A percentile compares a stretch with the other conserved stretches of the same genome.
Conservation (phyloP, 352 stramenopile species). For the Globisporangium camurandrum region DNA sequence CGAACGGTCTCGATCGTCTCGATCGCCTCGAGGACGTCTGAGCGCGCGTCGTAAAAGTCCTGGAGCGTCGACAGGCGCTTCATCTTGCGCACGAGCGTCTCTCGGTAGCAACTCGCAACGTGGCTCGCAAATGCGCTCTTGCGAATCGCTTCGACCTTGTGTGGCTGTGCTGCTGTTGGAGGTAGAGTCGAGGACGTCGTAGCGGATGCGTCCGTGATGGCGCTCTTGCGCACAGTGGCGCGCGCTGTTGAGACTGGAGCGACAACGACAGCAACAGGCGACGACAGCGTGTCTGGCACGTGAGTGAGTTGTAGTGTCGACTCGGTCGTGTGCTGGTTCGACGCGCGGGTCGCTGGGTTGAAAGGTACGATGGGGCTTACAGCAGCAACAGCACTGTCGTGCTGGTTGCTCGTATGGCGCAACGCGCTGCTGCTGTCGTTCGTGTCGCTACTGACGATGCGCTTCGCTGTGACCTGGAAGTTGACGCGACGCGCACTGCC, state of each 20-base stretch:
- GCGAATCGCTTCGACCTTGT: constrained; percentile 45
- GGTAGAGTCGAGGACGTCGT: constrained; percentile 15
- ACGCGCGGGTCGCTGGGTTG: no score
- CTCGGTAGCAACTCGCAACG: constrained; percentile 39
- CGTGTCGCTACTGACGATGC: constrained; percentile 19
- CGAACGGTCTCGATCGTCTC: constrained; percentile 18
- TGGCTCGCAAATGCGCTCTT: constrained; percentile 46
- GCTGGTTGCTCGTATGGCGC: constrained; percentile 15
- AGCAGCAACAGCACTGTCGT: background rate
- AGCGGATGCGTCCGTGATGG: constrained; percentile 31
- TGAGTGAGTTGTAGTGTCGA: no score
- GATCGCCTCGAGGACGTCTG: constrained; percentile 40
- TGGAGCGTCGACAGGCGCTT: constrained; percentile 39
- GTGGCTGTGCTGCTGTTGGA: constrained; percentile 2
- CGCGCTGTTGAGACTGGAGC: background rate
- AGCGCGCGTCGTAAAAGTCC: constrained; percentile 47
- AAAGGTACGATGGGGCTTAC: background rate
- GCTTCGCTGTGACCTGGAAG: constrained; percentile 29
- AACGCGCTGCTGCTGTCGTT: constrained; percentile 4
- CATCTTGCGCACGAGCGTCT: constrained; percentile 46
- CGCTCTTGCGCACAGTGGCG: constrained; percentile 16
- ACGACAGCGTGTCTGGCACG: no score
- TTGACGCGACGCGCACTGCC: constrained; percentile 11
- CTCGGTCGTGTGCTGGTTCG: no score
- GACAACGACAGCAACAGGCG: background rate